Evolutionary conservation across 768 basidiomycete genomes (phyloP).

Genomic region (Suillus ampliporus): DNA sequence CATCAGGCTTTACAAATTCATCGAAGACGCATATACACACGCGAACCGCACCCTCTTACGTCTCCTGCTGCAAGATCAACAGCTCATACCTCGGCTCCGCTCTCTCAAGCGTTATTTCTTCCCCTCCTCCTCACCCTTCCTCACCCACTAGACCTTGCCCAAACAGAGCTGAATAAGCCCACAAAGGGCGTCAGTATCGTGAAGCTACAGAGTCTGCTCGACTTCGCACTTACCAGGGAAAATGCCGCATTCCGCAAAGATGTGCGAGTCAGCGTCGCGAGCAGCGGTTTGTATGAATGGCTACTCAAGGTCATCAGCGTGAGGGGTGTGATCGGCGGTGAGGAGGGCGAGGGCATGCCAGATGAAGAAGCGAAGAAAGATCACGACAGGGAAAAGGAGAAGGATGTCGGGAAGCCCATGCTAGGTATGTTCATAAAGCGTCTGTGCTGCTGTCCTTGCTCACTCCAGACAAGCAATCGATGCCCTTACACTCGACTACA

Average conservation of each 20-base stretch:
- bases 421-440: constrained; percentile 51
- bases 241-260: constrained; percentile 86
- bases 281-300: constrained; percentile 92
- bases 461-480: constrained; percentile 72
- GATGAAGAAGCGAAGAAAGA: constrained; percentile 50
- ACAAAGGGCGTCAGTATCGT: constrained; percentile 82
- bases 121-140: constrained; percentile 91
- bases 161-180: constrained; percentile 83
- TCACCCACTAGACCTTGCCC: constrained; percentile 91
- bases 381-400: constrained; percentile 63
- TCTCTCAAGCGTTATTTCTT: constrained; percentile 98
- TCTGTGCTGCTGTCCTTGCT: constrained; percentile 4
- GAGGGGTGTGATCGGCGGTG: constrained; percentile 70
- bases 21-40: constrained; percentile 92
- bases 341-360: constrained; percentile 57
- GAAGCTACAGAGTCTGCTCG: constrained; percentile 93
- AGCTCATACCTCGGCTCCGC: constrained; percentile 88
- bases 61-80: constrained; percentile 87
- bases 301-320: constrained; percentile 88
- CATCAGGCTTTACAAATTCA: constrained; percentile 83
- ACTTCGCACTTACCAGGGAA: constrained; percentile 83
- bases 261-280: constrained; percentile 82
- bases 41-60: constrained; percentile 91
- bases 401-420: constrained; percentile 79
- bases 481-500: constrained; percentile 90